Percentiles rank a stretch among this genome's conserved stretches.
Evolutionary conservation across 1,284 basidiomycete genomes (phyloP).

Genomic region (Tetrapyrgos nigripes): DNA sequence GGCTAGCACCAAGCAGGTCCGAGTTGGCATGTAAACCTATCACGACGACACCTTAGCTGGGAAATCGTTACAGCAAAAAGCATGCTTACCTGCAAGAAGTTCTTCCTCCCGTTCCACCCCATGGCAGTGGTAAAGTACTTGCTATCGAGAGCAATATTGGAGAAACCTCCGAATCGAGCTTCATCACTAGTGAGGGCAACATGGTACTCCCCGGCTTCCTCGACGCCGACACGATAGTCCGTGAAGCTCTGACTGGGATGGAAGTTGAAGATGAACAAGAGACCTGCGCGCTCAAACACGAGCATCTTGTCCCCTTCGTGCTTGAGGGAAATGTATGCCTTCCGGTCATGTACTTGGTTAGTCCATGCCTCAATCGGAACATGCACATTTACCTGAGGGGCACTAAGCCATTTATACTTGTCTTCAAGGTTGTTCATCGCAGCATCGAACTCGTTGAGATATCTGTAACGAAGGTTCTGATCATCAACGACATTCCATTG

Average conservation of each 20-base stretch:
- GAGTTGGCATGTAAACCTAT: constrained; percentile 81
- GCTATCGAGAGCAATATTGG: constrained; percentile 71
- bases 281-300: constrained; percentile 91
- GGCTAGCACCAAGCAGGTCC: constrained; percentile 76
- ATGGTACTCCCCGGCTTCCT: constrained; percentile 86
- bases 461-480: constrained; percentile 84
- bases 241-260: constrained; percentile 88
- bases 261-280: constrained; percentile 98
- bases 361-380: background rate
- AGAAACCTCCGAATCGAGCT: constrained; percentile 88
- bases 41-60: constrained; percentile 12
- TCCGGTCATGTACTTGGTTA: constrained; percentile 19
- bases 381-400: constrained; percentile 67
- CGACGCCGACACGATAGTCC: constrained; percentile 93
- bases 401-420: constrained; percentile 84
- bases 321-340: constrained; percentile 93
- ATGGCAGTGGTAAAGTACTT: constrained; percentile 85
- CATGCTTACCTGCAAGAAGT: constrained; percentile 80
- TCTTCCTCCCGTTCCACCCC: constrained; percentile 92
- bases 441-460: constrained; percentile 91
- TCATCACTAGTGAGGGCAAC: constrained; percentile 88
- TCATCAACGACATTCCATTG: constrained; percentile 98
- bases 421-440: constrained; percentile 92
- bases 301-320: constrained; percentile 92
- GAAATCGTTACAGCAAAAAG: background rate